Evolutionary conservation across 2,329 filamentous ascomycete genomes (phyloP).

Genomic region (Blumeria graminis): DNA sequence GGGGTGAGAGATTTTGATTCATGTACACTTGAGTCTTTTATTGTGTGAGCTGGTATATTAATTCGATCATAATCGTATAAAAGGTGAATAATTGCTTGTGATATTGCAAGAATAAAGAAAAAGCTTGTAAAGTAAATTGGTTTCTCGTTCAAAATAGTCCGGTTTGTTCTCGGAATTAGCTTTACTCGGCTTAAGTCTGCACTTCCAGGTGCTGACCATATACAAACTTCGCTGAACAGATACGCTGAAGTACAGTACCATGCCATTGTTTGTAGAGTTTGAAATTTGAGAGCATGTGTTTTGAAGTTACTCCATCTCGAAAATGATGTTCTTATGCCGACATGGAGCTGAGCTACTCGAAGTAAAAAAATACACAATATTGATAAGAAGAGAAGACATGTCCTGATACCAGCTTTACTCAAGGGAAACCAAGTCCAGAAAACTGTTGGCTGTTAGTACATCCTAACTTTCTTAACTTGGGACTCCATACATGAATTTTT

Average conservation of each 20-base stretch:
- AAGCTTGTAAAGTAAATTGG: constrained; percentile 57
- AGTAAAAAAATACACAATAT: constrained; percentile 60
- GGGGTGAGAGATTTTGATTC: constrained; percentile 17
- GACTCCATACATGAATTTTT: constrained; percentile 40
- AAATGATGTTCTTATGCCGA: constrained; percentile 44
- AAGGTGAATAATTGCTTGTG: constrained; percentile 48
- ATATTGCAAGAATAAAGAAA: constrained; percentile 40
- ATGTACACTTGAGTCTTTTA: constrained; percentile 11
- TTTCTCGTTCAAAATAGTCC: constrained; percentile 61
- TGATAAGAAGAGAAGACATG: constrained; percentile 50
- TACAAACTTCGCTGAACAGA: constrained; percentile 59
- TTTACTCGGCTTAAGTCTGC: constrained; percentile 51
- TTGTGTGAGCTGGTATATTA: constrained; percentile 19
- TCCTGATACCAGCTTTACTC: constrained; percentile 48
- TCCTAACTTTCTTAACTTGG: constrained; percentile 2
- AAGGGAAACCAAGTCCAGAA: constrained; percentile 77
- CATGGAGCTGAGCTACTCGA: constrained; percentile 62
- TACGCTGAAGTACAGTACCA: constrained; percentile 61
- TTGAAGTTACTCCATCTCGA: constrained; percentile 42
- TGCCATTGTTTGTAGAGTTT: constrained; percentile 42
- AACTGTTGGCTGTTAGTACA: constrained; percentile 21
- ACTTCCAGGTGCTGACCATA: constrained; percentile 38
- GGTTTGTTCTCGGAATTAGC: constrained; percentile 41
- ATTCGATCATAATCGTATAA: constrained; percentile 45
- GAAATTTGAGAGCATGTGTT: constrained; percentile 26